Percentiles rank a stretch among this genome's conserved stretches.
phyloP scores from a whole-genome alignment of 495 filamentous ascomycete genomes.

The Daldinia loculata region DNA sequence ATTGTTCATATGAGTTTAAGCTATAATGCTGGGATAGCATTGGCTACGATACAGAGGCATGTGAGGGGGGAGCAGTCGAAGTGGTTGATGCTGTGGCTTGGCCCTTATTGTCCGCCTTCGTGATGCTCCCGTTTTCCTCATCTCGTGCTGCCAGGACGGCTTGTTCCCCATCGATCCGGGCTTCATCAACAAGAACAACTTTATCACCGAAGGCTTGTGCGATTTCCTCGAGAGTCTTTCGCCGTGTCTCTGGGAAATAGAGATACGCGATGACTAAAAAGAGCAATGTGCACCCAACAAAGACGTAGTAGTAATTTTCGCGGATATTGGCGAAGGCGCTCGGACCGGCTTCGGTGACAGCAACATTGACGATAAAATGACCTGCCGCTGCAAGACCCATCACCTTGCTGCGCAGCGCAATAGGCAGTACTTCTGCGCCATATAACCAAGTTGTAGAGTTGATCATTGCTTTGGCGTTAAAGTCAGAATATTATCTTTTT shows the following conservation, averaged over 20 bases:
- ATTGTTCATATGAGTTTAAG: background rate
- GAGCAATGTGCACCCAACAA: slow-evolving; percentile 60
- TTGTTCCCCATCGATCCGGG: slow-evolving; percentile 37
- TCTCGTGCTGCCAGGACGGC: slow-evolving; percentile 8
- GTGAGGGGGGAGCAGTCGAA: slow-evolving; percentile 9
- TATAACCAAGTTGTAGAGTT: slow-evolving; percentile 70
- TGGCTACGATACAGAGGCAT: slow-evolving; percentile 1
- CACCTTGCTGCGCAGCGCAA: slow-evolving; percentile 64
- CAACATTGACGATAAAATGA: slow-evolving; percentile 69
- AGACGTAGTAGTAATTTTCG: slow-evolving; percentile 70
- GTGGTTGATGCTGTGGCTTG: slow-evolving; percentile 12
- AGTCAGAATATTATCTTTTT: too few relatives aligned
- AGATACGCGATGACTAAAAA: slow-evolving; percentile 63
- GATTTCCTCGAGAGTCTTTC: slow-evolving; percentile 67
- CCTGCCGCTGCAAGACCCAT: slow-evolving; percentile 66
- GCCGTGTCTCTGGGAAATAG: slow-evolving; percentile 66
- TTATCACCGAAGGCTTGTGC: slow-evolving; percentile 65
- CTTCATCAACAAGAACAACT: slow-evolving; percentile 55
- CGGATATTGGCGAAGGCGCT: slow-evolving; percentile 66
- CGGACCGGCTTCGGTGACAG: slow-evolving; percentile 66
- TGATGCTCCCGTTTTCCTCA: slow-evolving; percentile 20
- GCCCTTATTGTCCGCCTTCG: slow-evolving; percentile 14
- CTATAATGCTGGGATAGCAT: background rate
- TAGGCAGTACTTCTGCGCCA: slow-evolving; percentile 66
- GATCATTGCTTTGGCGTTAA: slow-evolving; percentile 40